phyloP scores from a whole-genome alignment of 768 basidiomycete species.

The Russula brevipes region DNA sequence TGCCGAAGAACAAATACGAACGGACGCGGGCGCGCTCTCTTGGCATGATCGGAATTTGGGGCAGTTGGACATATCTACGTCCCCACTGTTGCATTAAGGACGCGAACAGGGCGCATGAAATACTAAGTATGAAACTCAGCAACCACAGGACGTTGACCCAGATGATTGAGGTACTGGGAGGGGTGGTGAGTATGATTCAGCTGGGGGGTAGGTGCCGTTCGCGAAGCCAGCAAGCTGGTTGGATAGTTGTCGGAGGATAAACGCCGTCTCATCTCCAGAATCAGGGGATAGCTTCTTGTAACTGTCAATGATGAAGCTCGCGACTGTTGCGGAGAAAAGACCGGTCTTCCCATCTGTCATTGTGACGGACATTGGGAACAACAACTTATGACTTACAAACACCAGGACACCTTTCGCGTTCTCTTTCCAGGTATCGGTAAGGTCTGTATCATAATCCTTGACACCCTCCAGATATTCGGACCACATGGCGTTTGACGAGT shows the following conservation, averaged over 20 bases:
- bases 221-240: conserved; percentile 5
- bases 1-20: conserved; percentile 12
- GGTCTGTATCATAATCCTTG: background rate
- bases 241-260: conserved; percentile 15
- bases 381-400: conserved; percentile 16
- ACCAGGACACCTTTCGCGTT: conserved; percentile 20
- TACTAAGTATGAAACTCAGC: conserved; percentile 15
- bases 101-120: conserved; percentile 15
- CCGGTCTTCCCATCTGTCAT: conserved; percentile 19
- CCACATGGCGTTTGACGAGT: too few relatives aligned
- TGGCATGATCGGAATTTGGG: conserved; percentile 19
- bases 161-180: background rate
- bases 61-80: conserved; percentile 11
- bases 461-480: too few relatives aligned
- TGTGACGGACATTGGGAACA: background rate
- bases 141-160: conserved; percentile 21
- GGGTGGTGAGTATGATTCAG: background rate
- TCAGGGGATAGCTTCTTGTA: conserved; percentile 22
- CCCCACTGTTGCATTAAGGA: conserved; percentile 19
- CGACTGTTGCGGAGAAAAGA: conserved; percentile 28
- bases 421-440: conserved; percentile 17
- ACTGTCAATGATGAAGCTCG: conserved; percentile 25
- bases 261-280: background rate
- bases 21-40: conserved; percentile 16
- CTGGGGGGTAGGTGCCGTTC: conserved; percentile 2